A percentile compares a stretch with the other conserved stretches of the same genome.
Conservation (phyloP, 2,329 filamentous ascomycete species). For the Aspergillus flavus region DNA sequence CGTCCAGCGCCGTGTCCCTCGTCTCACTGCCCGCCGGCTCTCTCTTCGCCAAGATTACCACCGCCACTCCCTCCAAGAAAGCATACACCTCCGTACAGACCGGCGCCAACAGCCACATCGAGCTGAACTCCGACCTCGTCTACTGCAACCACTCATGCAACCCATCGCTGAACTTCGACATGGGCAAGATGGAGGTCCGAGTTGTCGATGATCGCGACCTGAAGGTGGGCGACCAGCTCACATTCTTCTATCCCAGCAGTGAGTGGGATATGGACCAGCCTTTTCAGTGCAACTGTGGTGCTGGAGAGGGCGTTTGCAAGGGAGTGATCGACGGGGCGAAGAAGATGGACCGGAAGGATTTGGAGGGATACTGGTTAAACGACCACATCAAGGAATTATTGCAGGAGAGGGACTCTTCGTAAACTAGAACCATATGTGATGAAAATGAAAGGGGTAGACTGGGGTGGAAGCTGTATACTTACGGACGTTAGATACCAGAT, state of each 20-base stretch:
- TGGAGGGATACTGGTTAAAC: constrained; percentile 48
- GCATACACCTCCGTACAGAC: constrained; percentile 58
- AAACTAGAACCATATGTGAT: background rate
- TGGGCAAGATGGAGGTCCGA: constrained; percentile 45
- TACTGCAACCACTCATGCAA: constrained; percentile 61
- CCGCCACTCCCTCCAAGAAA: constrained; percentile 46
- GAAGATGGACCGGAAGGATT: constrained; percentile 33
- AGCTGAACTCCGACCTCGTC: constrained; percentile 59
- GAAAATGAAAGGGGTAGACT: background rate
- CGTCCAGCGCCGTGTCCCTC: constrained; percentile 49
- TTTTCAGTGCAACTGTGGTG: constrained; percentile 49
- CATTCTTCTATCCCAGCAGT: constrained; percentile 54
- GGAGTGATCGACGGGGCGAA: constrained; percentile 46
- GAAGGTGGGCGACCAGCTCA: constrained; percentile 45
- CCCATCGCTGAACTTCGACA: constrained; percentile 58
- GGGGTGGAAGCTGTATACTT: background rate
- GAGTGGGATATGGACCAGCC: constrained; percentile 54
- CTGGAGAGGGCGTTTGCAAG: constrained; percentile 33
- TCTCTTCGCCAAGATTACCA: constrained; percentile 52
- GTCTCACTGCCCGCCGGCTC: constrained; percentile 54
- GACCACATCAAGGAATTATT: constrained; percentile 41
- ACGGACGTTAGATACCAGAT: background rate
- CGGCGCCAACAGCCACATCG: constrained; percentile 53
- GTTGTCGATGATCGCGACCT: constrained; percentile 43
- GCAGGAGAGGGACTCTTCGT: constrained; percentile 19